These are phyloP conservation scores for Colletotrichum aenigma DNA, from an alignment of 2,329 filamentous ascomycete genomes.

Conservation along the genomic window DNA sequence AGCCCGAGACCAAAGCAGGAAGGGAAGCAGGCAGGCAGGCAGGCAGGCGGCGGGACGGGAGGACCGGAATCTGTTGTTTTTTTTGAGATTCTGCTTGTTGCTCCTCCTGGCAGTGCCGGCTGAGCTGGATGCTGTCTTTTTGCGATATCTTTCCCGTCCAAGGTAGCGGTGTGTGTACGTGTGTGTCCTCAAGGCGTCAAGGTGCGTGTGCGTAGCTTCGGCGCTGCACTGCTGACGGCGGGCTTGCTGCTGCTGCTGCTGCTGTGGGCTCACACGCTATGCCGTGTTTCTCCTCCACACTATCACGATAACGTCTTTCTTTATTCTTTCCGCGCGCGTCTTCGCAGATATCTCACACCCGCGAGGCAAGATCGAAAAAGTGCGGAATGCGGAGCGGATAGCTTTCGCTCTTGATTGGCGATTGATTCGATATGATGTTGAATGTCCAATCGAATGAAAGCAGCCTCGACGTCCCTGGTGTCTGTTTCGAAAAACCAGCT, in stretches of 20 bases:
- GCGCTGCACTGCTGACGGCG: not conserved
- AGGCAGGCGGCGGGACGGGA: not conserved
- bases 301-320: not conserved
- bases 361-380: constrained; percentile 19
- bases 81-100: not conserved
- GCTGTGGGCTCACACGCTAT: not conserved
- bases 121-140: not conserved
- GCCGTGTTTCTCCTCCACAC: not conserved
- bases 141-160: not conserved
- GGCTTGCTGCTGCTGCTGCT: not conserved
- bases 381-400: constrained; percentile 17
- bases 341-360: constrained; percentile 1
- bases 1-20: not conserved
- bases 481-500: constrained; percentile 13
- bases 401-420: constrained; percentile 10
- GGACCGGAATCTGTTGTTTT: not conserved
- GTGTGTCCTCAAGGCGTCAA: not conserved
- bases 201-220: not conserved
- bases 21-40: not conserved
- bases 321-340: not conserved
- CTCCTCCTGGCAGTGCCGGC: not conserved
- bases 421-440: constrained; percentile 9
- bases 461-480: constrained; percentile 3
- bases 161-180: not conserved
- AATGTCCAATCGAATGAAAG: constrained; percentile 10